Evolutionary conservation across 192 early-diverging fungal genomes (phyloP), one percentile per base, ranked within the genome.

Genomic region (Umbelopsis ramanniana): DNA sequence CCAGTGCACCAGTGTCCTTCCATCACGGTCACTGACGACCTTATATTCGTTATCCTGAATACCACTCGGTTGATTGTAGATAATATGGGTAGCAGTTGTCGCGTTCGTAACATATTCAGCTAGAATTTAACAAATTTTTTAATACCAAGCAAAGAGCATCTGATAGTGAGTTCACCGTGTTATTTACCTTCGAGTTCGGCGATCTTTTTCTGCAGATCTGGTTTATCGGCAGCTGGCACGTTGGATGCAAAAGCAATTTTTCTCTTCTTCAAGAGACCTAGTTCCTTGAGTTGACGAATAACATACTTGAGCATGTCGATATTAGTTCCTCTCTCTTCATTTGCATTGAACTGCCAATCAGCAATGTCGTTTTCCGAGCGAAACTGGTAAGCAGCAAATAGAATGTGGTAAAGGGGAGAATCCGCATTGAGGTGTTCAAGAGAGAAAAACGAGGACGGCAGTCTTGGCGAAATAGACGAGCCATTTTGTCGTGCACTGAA

Each of bases 1-100:
- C 85, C 89, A 92, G 70, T 92, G 91, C 0, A 92, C 45, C 15
- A 75, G 26, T 21, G 54, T 52, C 23, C 48, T 69, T 52, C 50
- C 53, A 40, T 70, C 69, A 3, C 48, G 52, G 26, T 71, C 46
- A 26, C 54, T 24, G 14, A 52, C 60, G 14, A 69, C 47, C 7
- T 57, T 60, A 19, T 63, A 57, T 38, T 63, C 67, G 19, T 69
- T 63, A 8, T 74, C 53, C 19, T 40, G 14, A 29, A 69, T 69
- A 52, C 55, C 43, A 21, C 29, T 23, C 52, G 69, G 3, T 3
- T 67, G 53, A 23, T 35, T 70, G 47, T 76, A 71, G 19, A 76
- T 37, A 24, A 76, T 50, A 29, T 76, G 70, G 11, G 75, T 76
- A 35, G 70, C 70, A 14, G 29, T 29, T 29, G 46, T 6, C 48